Evolutionary conservation across 2,329 filamentous ascomycete genomes (phyloP).

Genomic region (Pseudogymnoascus sp.): DNA sequence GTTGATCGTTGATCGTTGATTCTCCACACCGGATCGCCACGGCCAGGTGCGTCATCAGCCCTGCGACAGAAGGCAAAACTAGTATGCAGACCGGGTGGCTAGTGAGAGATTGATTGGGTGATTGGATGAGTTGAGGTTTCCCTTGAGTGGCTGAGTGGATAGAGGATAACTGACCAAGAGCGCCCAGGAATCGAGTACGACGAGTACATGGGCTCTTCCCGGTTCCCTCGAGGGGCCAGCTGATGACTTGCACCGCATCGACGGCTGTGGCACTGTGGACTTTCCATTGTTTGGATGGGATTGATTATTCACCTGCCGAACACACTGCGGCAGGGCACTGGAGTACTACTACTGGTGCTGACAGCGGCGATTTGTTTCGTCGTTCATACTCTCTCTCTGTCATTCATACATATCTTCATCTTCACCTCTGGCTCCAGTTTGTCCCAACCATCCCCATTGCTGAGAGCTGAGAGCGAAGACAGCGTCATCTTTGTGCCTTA

Average conservation of each 20-base stretch:
- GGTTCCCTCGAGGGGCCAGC: neutral
- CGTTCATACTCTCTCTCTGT: neutral
- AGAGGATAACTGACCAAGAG: neutral
- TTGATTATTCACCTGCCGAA: neutral
- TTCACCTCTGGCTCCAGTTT: too few relatives aligned
- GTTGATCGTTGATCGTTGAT: neutral
- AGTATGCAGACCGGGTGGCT: neutral
- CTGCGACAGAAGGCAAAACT: neutral
- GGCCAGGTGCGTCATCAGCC: conserved; percentile 2
- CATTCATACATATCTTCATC: neutral
- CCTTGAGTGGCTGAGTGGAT: conserved; percentile 1
- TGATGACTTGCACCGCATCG: conserved; percentile 2
- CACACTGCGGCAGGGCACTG: neutral
- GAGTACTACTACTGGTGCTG: neutral
- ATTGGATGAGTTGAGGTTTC: neutral
- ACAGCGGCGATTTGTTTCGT: neutral
- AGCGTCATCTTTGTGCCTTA: neutral
- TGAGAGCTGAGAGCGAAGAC: neutral
- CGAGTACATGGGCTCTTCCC: neutral
- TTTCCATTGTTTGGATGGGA: neutral
- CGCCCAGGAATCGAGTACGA: neutral
- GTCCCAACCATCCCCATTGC: neutral
- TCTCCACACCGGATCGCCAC: conserved; percentile 6
- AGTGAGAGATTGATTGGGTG: neutral
- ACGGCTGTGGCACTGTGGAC: neutral